Evolutionary conservation across 495 filamentous ascomycete genomes (phyloP), one percentile per base, ranked within the genome.

Genomic region (Tuber brumale): DNA sequence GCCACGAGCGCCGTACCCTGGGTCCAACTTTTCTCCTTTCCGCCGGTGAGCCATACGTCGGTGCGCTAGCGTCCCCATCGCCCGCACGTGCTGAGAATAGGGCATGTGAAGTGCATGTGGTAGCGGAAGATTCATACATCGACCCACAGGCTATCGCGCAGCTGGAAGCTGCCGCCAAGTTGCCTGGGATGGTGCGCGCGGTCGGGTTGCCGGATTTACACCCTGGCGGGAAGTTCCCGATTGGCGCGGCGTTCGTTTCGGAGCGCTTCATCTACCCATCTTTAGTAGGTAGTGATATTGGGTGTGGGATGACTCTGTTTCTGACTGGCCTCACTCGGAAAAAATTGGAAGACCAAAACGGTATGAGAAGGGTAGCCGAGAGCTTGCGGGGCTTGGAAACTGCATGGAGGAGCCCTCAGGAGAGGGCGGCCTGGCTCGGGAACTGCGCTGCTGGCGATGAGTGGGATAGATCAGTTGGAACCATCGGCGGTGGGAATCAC

Each of bases 251-350:
- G 2, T 85, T 85, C 46, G 77, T 85, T 21, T 84, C 82, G 5
- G 81, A 81, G 43, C 80, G 75, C 16, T 85, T 82, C 72, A 81
- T 85, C 39, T 83, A 85, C 66, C 85, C 85, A 14, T 82, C 85
- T n/a, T 73, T 85, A 3, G 85, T 85, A 16, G 85, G 85, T 16
- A 79, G 84, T 18, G 84, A 85, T 70, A 85, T 85, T 71, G 85
- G 84, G 14, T 85, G 85, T 61, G 85, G 85, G 0, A 85, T 85
- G 85, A 79, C 82, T 9, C 85, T 81, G 80, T 86, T 85, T 70
- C 80, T 81, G 66, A 84, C 84, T 19, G 77, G 51, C 1, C 83
- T 85, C 2, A 81, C 81, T 23, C 46, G 80, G 7, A 75, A 76
- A 14, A 77, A 81, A 61, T 79, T 85, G 3, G 83, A 83, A 16